Base-by-base conservation (phyloP, 495 filamentous ascomycete genomes). In the Annulohypoxylon stygium region DNA sequence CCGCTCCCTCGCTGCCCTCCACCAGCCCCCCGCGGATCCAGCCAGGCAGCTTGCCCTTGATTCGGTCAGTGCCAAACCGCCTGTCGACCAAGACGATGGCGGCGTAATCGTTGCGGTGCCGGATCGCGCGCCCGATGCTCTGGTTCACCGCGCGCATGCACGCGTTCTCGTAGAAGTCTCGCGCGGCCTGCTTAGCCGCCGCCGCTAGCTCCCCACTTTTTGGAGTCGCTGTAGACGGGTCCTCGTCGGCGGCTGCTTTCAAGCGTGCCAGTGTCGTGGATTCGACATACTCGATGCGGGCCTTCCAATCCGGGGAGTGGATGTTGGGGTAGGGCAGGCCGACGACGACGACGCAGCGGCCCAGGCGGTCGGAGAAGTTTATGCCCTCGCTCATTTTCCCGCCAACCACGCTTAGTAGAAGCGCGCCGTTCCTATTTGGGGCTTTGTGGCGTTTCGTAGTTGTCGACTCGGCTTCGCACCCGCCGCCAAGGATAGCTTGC, bases 141-240 rank as follows among this genome's bases (percentile, higher is more conserved):
- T 99, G 96, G 79, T 99, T 99, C 45, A 99, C 97, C 12, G 95
- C 93, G 47, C 96, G 86, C 93, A 99, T 97, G 81, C 93, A 97
- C 2, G 93, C 89, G 76, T 98, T 98, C 80, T 97, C 95, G 78
- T 97, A 97, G 78, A 95, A 97, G 41, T 95, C 93, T 37, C 90
- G 83, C 2, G 89, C 89, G 1, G 90, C 92, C 59, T 89, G 89
- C 75, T 91, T 94, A 23, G 88, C 88, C 75, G 41, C 54, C 3
- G 77, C 77, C 7, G 58, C 2, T 2, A 30, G 5, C 0, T 76
- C 78, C 47, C 83, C 77, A 41, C 92, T 88, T 51, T 85, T 87
- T 30, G 1, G 1, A 30, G 30, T 1, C 2, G 89, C 83, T 65
- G 87, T 91, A 34, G 86, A 85, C 59, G 69, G 45, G 23, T 83